Base-by-base conservation (phyloP, 345 rosid species). In the Eucalyptus polybractea region DNA sequence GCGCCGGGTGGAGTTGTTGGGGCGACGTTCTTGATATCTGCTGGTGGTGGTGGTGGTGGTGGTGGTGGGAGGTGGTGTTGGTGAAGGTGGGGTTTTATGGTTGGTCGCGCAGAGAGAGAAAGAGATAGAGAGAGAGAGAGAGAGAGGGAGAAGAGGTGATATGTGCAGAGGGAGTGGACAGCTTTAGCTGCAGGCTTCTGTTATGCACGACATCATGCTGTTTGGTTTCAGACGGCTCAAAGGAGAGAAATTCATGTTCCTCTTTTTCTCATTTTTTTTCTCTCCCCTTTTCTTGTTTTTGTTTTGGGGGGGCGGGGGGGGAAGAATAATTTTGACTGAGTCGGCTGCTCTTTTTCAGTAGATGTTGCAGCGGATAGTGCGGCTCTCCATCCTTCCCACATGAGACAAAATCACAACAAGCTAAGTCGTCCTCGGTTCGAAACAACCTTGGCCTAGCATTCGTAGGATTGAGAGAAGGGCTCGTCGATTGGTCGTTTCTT, bases 141-240 rank as follows among this genome's bases (percentile, higher is more conserved):
- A 60, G 69, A 3, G 91, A 87, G 93, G 87, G 93, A 89, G 90
- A 89, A 53, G 80, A 89, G 89, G 42, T 91, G 54, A 92, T 93
- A 92, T 90, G 94, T 88, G 90, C 93, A 92, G 88, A 89, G 89
- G 51, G 87, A 44, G 29, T 11, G 83, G 45, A 76, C 83, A 76
- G 83, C 83, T 76, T 76, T 76, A 76, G 45, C 83, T 53, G 83
- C 93, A 95, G 96, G 89, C 93, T 91, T 91, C 87, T 89, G 95
- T 90, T 92, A 51, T 88, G 93, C 89, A 90, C 92, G 94, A 91
- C 94, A 94, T 72, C 83, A 76, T 76, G 83, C 25, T 76, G 83
- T 76, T 65, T 37, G 83, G 83, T 42, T 58, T 91, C 94, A 93
- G 96, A 89, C 91, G 94, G 95, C 93, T 93, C 90, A 90, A 88